Base-by-base conservation (phyloP, 2,329 filamentous ascomycete species). In the Pseudogymnoascus sp. region DNA sequence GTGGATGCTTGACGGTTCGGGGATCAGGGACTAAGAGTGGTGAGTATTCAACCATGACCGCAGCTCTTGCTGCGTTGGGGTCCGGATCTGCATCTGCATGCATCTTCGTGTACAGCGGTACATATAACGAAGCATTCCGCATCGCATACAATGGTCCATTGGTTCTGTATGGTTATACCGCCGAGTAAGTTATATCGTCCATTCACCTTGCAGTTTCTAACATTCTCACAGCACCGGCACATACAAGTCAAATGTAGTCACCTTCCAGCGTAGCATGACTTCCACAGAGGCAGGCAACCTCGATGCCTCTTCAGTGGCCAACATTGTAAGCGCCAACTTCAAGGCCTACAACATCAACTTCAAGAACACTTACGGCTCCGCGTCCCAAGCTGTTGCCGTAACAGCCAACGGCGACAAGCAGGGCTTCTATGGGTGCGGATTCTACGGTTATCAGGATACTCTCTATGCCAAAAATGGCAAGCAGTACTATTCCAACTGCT, bases 321-420 rank as follows among this genome's bases (percentile, higher is more conserved):
- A 85, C 71, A 74, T 77, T 16, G 81, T 83, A 26, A 82, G 77
- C 65, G 68, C 61, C n/a, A 63, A 64, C 29, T 73, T 83, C 64
- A 81, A 79, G 66, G 75, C 83, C 21, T 85, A 84, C 75, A 85
- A 84, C 69, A 77, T 85, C 74, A 83, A 84, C 69, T 72, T 83
- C 1, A 76, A 74, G 34, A 83, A 83, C 47, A 73, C 77, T 10
- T 71, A 76, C 61, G 81, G 80, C 3, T 51, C 73, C 16, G 78
- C 79, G n/a, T 75, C 75, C 4, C 80, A 83, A 66, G 81, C 78
- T 5, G 74, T 84, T 36, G 83, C 83, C 1, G 64, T 85, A n/a
- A 80, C 77, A 36, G 80, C 83, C 5, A 75, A 78, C 29, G 75
- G 72, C 62, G 75, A 79, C 63, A 78, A 83, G 70, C 63, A 66